Conservation (phyloP, 106 monocot species). For the Amphibolis antarctica region DNA sequence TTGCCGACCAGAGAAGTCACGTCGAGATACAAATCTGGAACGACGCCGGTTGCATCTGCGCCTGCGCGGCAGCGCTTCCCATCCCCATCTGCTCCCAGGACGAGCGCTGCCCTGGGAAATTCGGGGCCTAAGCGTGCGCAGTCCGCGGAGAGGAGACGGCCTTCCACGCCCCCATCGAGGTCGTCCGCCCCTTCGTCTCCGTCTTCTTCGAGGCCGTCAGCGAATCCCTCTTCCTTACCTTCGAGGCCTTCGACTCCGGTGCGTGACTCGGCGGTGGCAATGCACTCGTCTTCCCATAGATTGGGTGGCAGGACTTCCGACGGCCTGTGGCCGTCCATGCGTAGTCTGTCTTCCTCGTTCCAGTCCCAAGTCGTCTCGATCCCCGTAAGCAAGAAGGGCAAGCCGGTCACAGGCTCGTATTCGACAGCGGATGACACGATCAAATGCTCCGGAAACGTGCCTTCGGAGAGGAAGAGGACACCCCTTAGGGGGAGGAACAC, state of each 20-base stretch:
- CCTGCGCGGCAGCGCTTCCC: conserved; percentile 17
- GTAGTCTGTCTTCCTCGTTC: conserved; percentile 63
- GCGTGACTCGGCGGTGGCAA: conserved; percentile 28
- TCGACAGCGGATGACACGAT: too few relatives aligned
- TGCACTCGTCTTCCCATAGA: conserved; percentile 20
- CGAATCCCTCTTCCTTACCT: conserved; percentile 28
- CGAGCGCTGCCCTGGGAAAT: conserved; percentile 3
- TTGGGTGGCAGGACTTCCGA: conserved; percentile 26
- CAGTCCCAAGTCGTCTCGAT: conserved; percentile 35
- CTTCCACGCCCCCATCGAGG: conserved; percentile 26
- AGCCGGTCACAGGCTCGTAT: conserved; percentile 3
- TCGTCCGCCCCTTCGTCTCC: conserved; percentile 19
- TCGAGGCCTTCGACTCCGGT: conserved; percentile 48
- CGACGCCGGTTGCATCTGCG: not conserved
- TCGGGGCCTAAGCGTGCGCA: conserved; percentile 34
- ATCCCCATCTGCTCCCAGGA: conserved; percentile 29
- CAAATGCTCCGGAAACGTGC: too few relatives aligned
- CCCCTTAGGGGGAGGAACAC: conserved; percentile 48
- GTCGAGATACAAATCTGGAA: conserved; percentile 49
- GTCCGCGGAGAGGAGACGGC: conserved; percentile 56
- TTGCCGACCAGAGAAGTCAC: conserved; percentile 31
- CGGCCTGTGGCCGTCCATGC: conserved; percentile 77
- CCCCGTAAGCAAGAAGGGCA: conserved; percentile 25
- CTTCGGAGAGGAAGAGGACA: conserved; percentile 43
- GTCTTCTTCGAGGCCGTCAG: conserved; percentile 32